These are phyloP conservation scores for Russula sp. DNA, from an alignment of 768 basidiomycete species.

Conservation along the genomic window DNA sequence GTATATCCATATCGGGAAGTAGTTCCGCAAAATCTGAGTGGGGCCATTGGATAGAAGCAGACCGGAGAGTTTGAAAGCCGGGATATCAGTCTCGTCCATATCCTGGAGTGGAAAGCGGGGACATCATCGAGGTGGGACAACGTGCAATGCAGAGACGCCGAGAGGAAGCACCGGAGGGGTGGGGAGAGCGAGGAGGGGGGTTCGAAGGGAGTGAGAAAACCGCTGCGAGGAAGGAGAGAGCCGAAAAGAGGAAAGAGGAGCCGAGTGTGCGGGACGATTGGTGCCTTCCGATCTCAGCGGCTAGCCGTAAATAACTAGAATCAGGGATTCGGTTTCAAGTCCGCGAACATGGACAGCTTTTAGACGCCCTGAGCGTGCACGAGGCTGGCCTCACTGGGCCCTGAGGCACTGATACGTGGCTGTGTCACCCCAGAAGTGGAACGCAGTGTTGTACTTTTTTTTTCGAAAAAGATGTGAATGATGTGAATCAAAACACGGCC, in stretches of 20 bases:
- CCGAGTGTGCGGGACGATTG: constrained; percentile 20
- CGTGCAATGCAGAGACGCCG: constrained; percentile 22
- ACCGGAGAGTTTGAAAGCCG: constrained; percentile 26
- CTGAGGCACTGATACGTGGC: constrained; percentile 30
- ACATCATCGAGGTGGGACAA: constrained; percentile 11
- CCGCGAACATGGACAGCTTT: constrained; percentile 22
- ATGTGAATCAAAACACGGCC: constrained; percentile 11
- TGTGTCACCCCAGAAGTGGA: constrained; percentile 22
- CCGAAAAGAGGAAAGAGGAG: constrained; percentile 17
- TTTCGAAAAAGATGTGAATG: constrained; percentile 3
- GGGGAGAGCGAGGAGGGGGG: background rate
- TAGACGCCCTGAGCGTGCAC: constrained; percentile 22
- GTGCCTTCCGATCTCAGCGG: constrained; percentile 33
- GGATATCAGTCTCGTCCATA: background rate
- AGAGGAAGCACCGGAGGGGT: constrained; percentile 1
- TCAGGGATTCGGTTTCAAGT: constrained; percentile 17
- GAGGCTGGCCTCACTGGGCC: constrained; percentile 18
- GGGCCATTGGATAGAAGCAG: constrained; percentile 15
- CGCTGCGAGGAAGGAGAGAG: constrained; percentile 7
- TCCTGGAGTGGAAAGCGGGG: constrained; percentile 1
- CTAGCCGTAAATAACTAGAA: constrained; percentile 30
- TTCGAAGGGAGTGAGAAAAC: constrained; percentile 5
- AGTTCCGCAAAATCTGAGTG: constrained; percentile 23
- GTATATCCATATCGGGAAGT: constrained; percentile 28
- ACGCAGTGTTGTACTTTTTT: constrained; percentile 8